Percentiles rank a stretch among this genome's conserved stretches.
phyloP scores from a whole-genome alignment of 495 filamentous ascomycete species.

The Aspergillus indologenus region DNA sequence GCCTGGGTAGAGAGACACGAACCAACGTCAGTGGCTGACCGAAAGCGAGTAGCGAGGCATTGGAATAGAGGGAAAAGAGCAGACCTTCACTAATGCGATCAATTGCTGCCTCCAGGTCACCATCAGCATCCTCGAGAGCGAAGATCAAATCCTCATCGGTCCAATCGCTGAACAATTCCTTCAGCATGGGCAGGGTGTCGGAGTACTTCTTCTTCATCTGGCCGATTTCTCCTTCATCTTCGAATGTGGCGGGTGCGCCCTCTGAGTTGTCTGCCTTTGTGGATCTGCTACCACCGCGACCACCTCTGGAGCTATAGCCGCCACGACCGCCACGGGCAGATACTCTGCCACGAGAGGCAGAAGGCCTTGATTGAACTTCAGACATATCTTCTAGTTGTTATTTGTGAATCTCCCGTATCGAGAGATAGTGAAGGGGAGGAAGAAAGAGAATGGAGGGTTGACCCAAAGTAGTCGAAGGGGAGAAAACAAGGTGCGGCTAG shows the following conservation, averaged over 20 bases:
- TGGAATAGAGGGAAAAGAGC: conserved; percentile 17
- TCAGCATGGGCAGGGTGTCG: conserved; percentile 67
- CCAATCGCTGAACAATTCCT: conserved; percentile 91
- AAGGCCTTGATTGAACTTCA: conserved; percentile 80
- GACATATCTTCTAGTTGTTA: conserved; percentile 63
- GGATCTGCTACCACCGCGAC: conserved; percentile 61
- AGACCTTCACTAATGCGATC: conserved; percentile 89
- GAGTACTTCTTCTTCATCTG: conserved; percentile 88
- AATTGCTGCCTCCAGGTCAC: conserved; percentile 79
- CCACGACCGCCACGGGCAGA: conserved; percentile 79
- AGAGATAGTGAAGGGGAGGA: conserved; percentile 24
- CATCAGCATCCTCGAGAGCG: conserved; percentile 86
- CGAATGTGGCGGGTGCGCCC: conserved; percentile 51
- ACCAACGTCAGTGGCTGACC: conserved; percentile 8
- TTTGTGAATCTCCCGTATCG: conserved; percentile 26
- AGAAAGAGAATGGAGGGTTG: conserved; percentile 34
- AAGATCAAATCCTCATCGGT: conserved; percentile 88
- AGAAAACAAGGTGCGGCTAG: conserved; percentile 33
- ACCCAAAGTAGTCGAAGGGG: conserved; percentile 34
- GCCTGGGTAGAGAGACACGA: conserved; percentile 53
- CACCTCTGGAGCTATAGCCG: conserved; percentile 72
- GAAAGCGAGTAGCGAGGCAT: conserved; percentile 6
- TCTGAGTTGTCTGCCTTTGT: conserved; percentile 66
- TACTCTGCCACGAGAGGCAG: conserved; percentile 76
- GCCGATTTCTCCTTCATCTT: conserved; percentile 88